Evolutionary conservation across 139 green algal genomes (phyloP).

Genomic region (Chlorella sp.): DNA sequence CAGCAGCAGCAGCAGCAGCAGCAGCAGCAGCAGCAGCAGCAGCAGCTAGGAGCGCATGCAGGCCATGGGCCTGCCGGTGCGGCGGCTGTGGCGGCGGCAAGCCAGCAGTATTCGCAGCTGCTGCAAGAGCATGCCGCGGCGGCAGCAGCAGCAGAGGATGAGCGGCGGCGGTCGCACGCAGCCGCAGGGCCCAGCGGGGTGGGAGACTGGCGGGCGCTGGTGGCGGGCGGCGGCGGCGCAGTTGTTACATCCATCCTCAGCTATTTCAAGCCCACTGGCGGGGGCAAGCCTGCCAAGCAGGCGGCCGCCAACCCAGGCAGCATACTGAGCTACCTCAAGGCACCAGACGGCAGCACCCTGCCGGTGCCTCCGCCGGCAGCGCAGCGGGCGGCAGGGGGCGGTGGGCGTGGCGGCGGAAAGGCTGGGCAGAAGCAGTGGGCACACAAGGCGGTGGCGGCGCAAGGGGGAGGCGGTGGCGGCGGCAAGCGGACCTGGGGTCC

Average conservation of each 20-base stretch:
- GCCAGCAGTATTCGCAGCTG: neutral
- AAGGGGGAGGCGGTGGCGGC: constrained; percentile 4
- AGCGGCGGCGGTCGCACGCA: neutral
- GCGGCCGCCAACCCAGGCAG: neutral
- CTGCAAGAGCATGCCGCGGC: neutral
- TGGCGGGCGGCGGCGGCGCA: neutral
- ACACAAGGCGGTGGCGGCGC: constrained; percentile 23
- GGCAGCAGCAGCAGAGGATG: neutral
- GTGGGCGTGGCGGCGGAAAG: neutral
- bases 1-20: neutral
- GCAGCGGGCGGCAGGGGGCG: neutral
- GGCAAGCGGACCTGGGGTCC: constrained; percentile 7
- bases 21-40: constrained; percentile 5
- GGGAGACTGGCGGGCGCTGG: constrained; percentile 20
- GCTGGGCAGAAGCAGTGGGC: constrained; percentile 11
- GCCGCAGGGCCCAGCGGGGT: neutral
- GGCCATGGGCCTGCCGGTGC: neutral
- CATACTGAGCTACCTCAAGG: constrained; percentile 19
- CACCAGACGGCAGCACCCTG: neutral
- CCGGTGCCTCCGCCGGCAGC: neutral
- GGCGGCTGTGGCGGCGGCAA: neutral
- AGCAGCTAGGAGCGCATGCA: neutral
- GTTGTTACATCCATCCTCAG: neutral
- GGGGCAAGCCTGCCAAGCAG: constrained; percentile 15
- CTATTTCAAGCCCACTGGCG: constrained; percentile 31